A percentile compares a stretch with the other conserved stretches of the same genome.
Evolutionary conservation across 169 alveolate genomes (phyloP).

Genomic region (Babesia sp.): DNA sequence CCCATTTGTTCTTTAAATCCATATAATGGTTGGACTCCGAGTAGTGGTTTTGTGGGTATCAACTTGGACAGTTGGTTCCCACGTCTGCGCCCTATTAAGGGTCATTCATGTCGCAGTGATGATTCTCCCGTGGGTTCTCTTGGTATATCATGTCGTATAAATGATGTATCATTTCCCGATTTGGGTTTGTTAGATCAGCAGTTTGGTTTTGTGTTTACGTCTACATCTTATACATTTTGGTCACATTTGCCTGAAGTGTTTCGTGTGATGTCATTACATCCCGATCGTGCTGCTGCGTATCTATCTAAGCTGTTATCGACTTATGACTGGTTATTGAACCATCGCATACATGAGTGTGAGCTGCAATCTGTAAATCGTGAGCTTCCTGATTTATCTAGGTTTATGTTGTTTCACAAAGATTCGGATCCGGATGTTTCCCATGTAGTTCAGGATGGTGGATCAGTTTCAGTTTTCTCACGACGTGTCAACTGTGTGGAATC

Average conservation of each 20-base stretch:
- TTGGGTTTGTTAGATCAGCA: neutral
- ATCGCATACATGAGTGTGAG: conserved; percentile 9
- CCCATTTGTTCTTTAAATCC: conserved; percentile 34
- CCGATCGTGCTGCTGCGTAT: neutral
- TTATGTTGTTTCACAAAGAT: neutral
- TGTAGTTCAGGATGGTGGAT: neutral
- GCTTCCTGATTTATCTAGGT: neutral
- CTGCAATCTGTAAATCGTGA: conserved; percentile 3
- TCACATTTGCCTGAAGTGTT: conserved; percentile 2
- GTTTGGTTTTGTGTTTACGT: conserved; percentile 24
- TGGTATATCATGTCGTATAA: neutral
- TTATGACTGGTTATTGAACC: conserved; percentile 21
- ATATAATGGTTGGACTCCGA: conserved; percentile 64
- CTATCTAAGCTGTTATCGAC: neutral
- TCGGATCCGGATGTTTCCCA: neutral
- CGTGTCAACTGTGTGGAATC: conserved; percentile 52
- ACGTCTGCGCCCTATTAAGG: neutral
- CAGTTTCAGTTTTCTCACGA: neutral
- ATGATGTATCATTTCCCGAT: neutral
- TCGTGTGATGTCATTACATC: conserved; percentile 8
- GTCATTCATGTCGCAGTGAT: too few relatives aligned
- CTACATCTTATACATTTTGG: conserved; percentile 23
- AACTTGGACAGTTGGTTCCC: conserved; percentile 6
- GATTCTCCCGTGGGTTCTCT: too few relatives aligned
- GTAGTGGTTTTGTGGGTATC: conserved; percentile 27